These are phyloP conservation scores for Penicillium sp. DNA, from an alignment of 2,329 filamentous ascomycete genomes.

Conservation along the genomic window DNA sequence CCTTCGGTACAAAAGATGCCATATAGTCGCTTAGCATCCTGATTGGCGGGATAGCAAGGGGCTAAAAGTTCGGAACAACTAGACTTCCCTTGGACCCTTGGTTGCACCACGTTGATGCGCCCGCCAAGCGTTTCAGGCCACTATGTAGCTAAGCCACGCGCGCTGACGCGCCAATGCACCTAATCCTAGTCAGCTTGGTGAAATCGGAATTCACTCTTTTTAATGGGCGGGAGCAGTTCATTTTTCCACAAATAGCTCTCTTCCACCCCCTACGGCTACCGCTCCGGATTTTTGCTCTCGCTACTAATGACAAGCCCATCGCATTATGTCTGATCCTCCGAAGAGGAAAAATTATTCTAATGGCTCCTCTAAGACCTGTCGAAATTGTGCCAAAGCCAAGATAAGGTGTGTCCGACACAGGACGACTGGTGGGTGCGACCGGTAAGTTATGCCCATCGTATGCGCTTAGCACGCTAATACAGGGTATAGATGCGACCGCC, in stretches of 20 bases:
- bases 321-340: background rate
- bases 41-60: too few relatives aligned
- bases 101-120: background rate
- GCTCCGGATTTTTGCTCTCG: background rate
- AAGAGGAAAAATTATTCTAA: background rate
- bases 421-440: background rate
- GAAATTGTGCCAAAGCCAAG: background rate
- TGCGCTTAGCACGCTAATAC: background rate
- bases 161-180: background rate
- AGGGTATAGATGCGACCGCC: background rate
- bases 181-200: background rate
- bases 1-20: background rate
- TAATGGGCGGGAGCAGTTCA: background rate
- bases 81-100: too few relatives aligned
- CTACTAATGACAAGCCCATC: background rate
- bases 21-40: background rate
- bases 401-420: background rate
- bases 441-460: background rate
- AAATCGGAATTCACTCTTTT: background rate
- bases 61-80: too few relatives aligned
- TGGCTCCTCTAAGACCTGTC: background rate
- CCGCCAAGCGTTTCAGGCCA: background rate
- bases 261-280: too few relatives aligned
- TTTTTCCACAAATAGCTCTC: background rate
- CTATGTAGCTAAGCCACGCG: background rate